Conservation (phyloP, 1,284 basidiomycete genomes). For the Fomitopsis betulina region DNA sequence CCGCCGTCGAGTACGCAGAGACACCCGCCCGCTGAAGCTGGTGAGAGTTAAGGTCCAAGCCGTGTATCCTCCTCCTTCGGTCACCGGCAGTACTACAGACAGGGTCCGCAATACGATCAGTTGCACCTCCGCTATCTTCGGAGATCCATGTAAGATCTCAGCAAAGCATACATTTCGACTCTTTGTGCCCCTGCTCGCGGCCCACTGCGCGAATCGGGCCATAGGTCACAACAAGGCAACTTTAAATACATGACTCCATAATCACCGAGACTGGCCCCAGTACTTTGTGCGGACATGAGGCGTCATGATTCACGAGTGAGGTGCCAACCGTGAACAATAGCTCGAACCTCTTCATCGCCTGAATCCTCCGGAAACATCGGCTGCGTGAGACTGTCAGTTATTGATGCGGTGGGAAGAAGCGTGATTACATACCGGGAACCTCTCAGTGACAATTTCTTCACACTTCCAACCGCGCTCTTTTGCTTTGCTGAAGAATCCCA, state of each 20-base stretch:
- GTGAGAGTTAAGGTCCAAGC: background rate
- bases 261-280: no score
- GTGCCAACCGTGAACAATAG: constrained; percentile 78
- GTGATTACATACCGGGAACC: constrained; percentile 46
- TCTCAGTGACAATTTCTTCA: constrained; percentile 67
- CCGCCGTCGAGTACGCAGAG: background rate
- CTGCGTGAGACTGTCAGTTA: constrained; percentile 27
- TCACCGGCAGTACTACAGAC: no score
- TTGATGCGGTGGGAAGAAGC: background rate
- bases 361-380: constrained; percentile 88
- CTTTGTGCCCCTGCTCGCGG: no score
- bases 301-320: constrained; percentile 30
- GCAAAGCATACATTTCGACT: no score
- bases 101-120: background rate
- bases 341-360: constrained; percentile 69
- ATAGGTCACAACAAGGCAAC: no score
- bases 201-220: no score
- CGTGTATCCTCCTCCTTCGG: background rate
- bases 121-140: background rate
- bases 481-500: constrained; percentile 80
- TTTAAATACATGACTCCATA: no score
- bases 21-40: background rate
- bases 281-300: no score
- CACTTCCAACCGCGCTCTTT: constrained; percentile 68
- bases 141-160: no score